These are phyloP conservation scores for Colletotrichum abscissum DNA, from an alignment of 2,329 filamentous ascomycete species.

Conservation along the genomic window DNA sequence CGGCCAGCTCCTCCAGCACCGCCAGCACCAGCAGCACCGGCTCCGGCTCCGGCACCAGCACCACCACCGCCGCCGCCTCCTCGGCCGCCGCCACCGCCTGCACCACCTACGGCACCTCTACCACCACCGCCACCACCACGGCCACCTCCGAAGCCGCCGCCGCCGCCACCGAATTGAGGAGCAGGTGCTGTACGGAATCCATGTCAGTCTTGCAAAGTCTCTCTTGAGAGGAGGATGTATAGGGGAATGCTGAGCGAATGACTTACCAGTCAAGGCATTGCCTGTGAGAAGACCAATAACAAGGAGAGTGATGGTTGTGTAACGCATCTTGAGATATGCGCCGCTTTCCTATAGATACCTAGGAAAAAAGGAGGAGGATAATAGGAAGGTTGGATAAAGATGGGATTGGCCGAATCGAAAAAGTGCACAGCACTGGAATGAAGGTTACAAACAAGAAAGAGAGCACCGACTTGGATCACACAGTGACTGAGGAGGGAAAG, in stretches of 20 bases:
- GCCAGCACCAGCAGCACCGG: not conserved
- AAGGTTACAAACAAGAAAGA: not conserved
- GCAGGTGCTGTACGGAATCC: not conserved
- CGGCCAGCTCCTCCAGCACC: not conserved
- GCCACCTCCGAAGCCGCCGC: not conserved
- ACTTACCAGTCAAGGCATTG: slow-evolving; percentile 26
- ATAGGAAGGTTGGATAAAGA: not conserved
- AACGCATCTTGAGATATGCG: slow-evolving; percentile 17
- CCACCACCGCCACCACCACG: not conserved
- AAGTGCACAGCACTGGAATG: slow-evolving; percentile 8
- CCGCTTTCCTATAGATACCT: not conserved
- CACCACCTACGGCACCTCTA: not conserved
- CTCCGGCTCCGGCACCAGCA: not conserved
- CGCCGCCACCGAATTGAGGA: not conserved
- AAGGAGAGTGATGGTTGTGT: slow-evolving; percentile 16
- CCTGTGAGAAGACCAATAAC: slow-evolving; percentile 25
- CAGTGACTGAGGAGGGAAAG: not conserved
- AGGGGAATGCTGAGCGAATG: no score
- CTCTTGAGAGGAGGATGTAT: not conserved
- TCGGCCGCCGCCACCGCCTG: not conserved
- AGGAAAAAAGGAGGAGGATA: not conserved
- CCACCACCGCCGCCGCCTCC: no score
- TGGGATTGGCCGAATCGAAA: not conserved
- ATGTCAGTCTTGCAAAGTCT: not conserved
- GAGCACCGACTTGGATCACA: not conserved